These are phyloP conservation scores for Phaeophleospora eucalypticola DNA, from an alignment of 2,329 filamentous ascomycete genomes.

Conservation along the genomic window DNA sequence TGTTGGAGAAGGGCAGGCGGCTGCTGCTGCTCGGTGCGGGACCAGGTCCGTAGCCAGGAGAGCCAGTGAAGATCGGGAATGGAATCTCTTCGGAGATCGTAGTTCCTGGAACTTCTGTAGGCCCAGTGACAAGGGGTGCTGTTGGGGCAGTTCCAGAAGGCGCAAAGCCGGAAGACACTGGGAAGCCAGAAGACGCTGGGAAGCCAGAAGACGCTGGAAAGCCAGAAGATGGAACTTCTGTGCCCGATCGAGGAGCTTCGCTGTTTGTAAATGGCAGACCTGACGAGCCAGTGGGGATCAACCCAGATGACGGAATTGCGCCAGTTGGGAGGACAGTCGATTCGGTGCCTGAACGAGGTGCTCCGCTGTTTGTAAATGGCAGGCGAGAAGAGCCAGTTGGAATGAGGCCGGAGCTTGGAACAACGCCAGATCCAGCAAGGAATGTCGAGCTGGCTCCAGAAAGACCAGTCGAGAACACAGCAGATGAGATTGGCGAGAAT, in stretches of 20 bases:
- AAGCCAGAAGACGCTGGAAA: background rate
- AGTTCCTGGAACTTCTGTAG: background rate
- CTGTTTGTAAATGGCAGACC: slow-evolving; percentile 9
- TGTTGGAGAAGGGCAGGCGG: background rate
- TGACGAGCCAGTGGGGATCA: no score
- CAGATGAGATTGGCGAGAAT: slow-evolving; percentile 15
- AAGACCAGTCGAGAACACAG: slow-evolving; percentile 5
- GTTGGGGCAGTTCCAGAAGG: slow-evolving; percentile 3
- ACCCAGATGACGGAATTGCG: slow-evolving; percentile 2
- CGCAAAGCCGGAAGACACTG: background rate
- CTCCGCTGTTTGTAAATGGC: slow-evolving; percentile 9
- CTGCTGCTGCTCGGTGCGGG: no score
- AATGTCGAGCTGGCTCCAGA: slow-evolving; percentile 1
- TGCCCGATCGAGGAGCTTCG: slow-evolving; percentile 8
- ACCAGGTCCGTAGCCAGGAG: slow-evolving; percentile 1
- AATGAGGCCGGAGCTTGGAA: background rate
- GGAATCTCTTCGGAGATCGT: background rate
- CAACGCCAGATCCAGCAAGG: background rate
- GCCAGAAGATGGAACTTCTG: slow-evolving; percentile 1
- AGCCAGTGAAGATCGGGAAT: background rate
- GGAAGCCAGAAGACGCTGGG: background rate
- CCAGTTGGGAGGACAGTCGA: background rate
- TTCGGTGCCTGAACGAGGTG: slow-evolving; percentile 6
- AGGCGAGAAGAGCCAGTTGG: slow-evolving; percentile 3
- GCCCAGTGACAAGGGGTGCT: background rate